A percentile compares a stretch with the other conserved stretches of the same genome.
phyloP scores from a whole-genome alignment of 345 rosid genomes.

The Citrus inodora region DNA sequence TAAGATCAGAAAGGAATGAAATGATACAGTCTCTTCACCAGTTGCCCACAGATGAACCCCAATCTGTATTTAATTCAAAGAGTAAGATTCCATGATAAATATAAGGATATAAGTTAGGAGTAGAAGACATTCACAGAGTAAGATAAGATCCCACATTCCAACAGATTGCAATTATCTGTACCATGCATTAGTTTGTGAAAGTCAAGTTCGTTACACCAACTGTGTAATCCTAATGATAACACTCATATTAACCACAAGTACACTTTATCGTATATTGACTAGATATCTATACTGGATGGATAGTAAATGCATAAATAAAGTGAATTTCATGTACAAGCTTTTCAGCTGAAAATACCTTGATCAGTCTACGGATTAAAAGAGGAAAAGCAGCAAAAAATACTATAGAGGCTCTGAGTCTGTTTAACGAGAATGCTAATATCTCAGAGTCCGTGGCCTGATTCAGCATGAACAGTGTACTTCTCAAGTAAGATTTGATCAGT shows the following conservation, averaged over 20 bases:
- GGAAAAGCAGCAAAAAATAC: conserved; percentile 65
- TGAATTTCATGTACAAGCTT: neutral
- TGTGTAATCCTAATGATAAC: neutral
- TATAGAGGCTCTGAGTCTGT: conserved; percentile 53
- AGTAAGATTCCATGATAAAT: neutral
- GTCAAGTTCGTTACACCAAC: neutral
- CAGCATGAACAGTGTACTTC: conserved; percentile 69
- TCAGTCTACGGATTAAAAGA: conserved; percentile 48
- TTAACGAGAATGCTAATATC: conserved; percentile 52
- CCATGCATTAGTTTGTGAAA: neutral
- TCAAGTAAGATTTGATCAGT: conserved; percentile 62
- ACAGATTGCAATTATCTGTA: conserved; percentile 1
- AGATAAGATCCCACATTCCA: neutral
- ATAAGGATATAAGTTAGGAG: neutral
- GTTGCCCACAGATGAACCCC: conserved; percentile 81
- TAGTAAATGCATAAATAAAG: neutral
- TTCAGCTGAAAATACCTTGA: conserved; percentile 54
- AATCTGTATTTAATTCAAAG: conserved; percentile 43
- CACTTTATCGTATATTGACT: neutral
- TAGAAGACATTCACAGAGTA: neutral
- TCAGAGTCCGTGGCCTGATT: conserved; percentile 62
- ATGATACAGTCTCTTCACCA: conserved; percentile 50
- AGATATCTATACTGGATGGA: neutral
- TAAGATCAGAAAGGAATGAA: conserved; percentile 53
- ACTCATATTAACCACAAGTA: neutral